These are phyloP conservation scores for Stagonosporopsis tanaceti DNA, from an alignment of 2,329 filamentous ascomycete species.

Conservation along the genomic window DNA sequence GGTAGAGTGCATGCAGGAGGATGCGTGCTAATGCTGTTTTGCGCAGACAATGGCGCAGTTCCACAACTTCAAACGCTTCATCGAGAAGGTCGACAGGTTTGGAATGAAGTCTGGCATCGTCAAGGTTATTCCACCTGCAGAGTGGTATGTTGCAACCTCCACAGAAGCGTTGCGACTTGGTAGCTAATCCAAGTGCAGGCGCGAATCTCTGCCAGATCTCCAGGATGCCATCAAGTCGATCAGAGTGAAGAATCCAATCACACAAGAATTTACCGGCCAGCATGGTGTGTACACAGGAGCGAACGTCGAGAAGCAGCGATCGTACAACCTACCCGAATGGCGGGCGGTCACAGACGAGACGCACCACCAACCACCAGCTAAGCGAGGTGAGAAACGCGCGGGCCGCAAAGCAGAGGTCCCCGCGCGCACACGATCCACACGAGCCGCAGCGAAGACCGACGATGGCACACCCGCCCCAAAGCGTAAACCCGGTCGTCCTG, in stretches of 20 bases:
- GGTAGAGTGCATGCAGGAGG: neutral
- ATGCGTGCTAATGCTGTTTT: slow-evolving; percentile 23
- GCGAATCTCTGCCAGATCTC: slow-evolving; percentile 75
- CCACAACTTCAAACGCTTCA: slow-evolving; percentile 88
- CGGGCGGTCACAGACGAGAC: slow-evolving; percentile 90
- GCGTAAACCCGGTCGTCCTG: slow-evolving; percentile 60
- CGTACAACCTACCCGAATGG: slow-evolving; percentile 98
- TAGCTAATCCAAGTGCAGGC: slow-evolving; percentile 53
- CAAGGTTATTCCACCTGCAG: slow-evolving; percentile 90
- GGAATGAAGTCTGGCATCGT: slow-evolving; percentile 98
- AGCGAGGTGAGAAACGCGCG: slow-evolving; percentile 77
- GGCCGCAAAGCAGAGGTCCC: slow-evolving; percentile 51
- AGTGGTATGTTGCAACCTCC: slow-evolving; percentile 74
- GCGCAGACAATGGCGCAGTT: slow-evolving; percentile 86
- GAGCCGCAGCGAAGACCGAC: slow-evolving; percentile 41
- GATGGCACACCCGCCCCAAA: slow-evolving; percentile 51
- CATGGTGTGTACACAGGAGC: slow-evolving; percentile 96
- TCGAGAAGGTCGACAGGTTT: slow-evolving; percentile 88
- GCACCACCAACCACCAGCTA: slow-evolving; percentile 93
- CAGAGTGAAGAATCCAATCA: slow-evolving; percentile 94
- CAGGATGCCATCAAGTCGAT: slow-evolving; percentile 90
- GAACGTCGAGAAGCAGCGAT: slow-evolving; percentile 94
- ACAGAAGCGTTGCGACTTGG: neutral
- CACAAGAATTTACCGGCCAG: slow-evolving; percentile 95
- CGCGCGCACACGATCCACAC: slow-evolving; percentile 43